Conservation (phyloP, 805 yeast species). For the Kodamaea fukazawae region DNA sequence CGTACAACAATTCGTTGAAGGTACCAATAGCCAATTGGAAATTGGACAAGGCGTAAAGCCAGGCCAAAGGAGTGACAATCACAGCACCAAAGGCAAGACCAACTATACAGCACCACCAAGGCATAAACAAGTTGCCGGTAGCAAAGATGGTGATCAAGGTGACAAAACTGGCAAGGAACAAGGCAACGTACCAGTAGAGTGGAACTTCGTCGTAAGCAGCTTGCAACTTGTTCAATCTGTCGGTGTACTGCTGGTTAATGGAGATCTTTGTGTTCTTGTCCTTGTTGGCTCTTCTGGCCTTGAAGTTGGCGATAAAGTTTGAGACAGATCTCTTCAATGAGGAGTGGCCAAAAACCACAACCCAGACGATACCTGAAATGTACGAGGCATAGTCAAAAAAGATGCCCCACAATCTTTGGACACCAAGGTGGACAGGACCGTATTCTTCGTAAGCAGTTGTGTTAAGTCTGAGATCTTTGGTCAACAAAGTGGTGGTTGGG, state of each 20-base stretch:
- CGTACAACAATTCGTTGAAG: conserved; percentile 24
- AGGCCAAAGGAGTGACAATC: conserved; percentile 25
- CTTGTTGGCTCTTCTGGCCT: conserved; percentile 10
- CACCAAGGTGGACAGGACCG: conserved; percentile 24
- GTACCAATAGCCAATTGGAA: conserved; percentile 27
- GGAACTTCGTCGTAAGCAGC: conserved; percentile 42
- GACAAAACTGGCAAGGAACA: conserved; percentile 35
- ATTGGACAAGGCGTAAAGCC: conserved; percentile 25
- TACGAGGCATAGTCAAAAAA: conserved; percentile 26
- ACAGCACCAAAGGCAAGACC: conserved; percentile 23
- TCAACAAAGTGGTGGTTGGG: conserved; percentile 20
- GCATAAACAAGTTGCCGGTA: conserved; percentile 26
- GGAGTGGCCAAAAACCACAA: conserved; percentile 19
- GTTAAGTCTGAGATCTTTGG: conserved; percentile 17
- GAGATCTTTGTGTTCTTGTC: conserved; percentile 8
- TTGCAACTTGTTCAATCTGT: conserved; percentile 43
- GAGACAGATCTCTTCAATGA: conserved; percentile 9
- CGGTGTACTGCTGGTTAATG: conserved; percentile 28
- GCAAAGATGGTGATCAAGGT: conserved; percentile 31
- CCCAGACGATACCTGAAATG: conserved; percentile 24
- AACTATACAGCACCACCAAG: conserved; percentile 21
- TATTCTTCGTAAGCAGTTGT: conserved; percentile 19
- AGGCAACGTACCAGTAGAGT: conserved; percentile 34
- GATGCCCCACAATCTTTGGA: conserved; percentile 27
- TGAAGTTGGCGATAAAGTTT: conserved; percentile 7